A percentile compares a stretch with the other conserved stretches of the same genome.
These are phyloP conservation scores for Nevesoporus exiguus DNA, from an alignment of 768 basidiomycete genomes.

Conservation along the genomic window DNA sequence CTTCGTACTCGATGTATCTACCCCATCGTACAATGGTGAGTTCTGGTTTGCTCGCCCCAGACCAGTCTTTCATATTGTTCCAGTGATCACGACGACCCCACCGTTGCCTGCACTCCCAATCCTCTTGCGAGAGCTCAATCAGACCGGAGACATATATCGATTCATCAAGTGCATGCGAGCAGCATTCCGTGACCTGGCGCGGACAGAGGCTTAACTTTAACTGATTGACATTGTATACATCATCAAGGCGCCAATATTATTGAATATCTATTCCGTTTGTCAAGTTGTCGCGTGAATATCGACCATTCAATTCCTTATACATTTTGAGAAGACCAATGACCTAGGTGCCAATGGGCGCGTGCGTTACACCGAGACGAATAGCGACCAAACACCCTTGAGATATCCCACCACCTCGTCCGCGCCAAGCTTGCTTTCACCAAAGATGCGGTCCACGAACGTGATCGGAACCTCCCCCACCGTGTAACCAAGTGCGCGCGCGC, in stretches of 20 bases:
- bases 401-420: constrained; percentile 87
- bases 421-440: constrained; percentile 89
- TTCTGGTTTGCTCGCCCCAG: background rate
- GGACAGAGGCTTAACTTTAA: background rate
- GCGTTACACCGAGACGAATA: constrained; percentile 61
- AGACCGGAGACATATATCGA: constrained; percentile 59
- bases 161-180: constrained; percentile 69
- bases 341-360: background rate
- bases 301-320: too few species aligned
- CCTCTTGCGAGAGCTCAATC: constrained; percentile 68
- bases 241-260: too few species aligned
- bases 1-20: constrained; percentile 72
- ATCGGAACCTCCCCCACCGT: constrained; percentile 89
- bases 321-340: too few species aligned
- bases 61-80: background rate
- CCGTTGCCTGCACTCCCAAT: constrained; percentile 62
- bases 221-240: background rate
- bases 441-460: constrained; percentile 91
- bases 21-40: constrained; percentile 62
- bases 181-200: constrained; percentile 41
- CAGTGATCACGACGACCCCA: constrained; percentile 82
- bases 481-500: constrained; percentile 80
- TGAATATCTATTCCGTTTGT: too few species aligned
- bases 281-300: too few species aligned
- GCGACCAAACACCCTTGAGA: constrained; percentile 76